phyloP scores from a whole-genome alignment of 768 basidiomycete species.

The Rhodotorula diobovata region DNA sequence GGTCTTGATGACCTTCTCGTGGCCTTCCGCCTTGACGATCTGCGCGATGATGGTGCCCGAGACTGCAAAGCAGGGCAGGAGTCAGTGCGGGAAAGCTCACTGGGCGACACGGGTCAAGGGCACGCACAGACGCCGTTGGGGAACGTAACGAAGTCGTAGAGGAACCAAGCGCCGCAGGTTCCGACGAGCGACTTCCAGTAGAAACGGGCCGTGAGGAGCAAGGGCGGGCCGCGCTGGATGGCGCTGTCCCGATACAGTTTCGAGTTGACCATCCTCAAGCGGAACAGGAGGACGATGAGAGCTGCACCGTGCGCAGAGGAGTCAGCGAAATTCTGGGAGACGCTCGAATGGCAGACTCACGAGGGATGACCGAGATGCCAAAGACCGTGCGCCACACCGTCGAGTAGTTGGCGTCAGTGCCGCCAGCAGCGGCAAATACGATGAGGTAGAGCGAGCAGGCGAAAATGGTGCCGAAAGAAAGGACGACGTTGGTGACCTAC shows the following conservation, averaged over 20 bases:
- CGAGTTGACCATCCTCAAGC: conserved; percentile 67
- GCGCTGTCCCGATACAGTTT: conserved; percentile 47
- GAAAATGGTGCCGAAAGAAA: conserved; percentile 63
- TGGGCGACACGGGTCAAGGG: neutral
- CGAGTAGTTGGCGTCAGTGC: conserved; percentile 54
- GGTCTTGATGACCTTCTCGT: conserved; percentile 51
- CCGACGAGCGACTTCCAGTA: conserved; percentile 64
- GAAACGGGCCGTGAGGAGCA: conserved; percentile 59
- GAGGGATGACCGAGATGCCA: conserved; percentile 29
- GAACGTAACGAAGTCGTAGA: conserved; percentile 67
- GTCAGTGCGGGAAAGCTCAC: neutral
- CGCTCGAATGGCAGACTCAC: too few species aligned
- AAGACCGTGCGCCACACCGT: conserved; percentile 58
- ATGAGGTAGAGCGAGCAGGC: conserved; percentile 65
- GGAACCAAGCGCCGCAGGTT: conserved; percentile 64
- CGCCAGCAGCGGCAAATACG: conserved; percentile 62
- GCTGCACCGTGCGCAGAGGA: too few species aligned
- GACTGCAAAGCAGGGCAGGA: conserved; percentile 43
- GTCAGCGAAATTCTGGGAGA: too few species aligned
- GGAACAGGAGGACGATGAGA: conserved; percentile 66
- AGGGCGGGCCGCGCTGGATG: conserved; percentile 53
- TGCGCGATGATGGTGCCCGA: conserved; percentile 63
- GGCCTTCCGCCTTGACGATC: conserved; percentile 55
- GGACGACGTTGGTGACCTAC: conserved; percentile 38
- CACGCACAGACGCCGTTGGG: neutral